These are phyloP conservation scores for Neurospora sp. DNA, from an alignment of 2,329 filamentous ascomycete genomes.

Conservation along the genomic window DNA sequence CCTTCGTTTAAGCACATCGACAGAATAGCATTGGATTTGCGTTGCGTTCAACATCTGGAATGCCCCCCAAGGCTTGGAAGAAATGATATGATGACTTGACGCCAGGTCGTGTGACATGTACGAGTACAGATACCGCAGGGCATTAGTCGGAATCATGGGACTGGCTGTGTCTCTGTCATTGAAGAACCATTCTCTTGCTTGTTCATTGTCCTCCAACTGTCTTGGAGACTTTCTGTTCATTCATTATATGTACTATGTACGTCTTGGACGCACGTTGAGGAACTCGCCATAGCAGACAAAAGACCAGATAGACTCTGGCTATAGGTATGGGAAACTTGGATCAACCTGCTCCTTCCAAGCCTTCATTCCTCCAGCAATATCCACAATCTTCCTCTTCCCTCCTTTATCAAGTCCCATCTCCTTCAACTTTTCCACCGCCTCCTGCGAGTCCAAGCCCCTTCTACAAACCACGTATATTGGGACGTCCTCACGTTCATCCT, in stretches of 20 bases:
- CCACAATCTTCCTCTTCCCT: slow-evolving; percentile 51
- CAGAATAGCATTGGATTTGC: slow-evolving; percentile 2
- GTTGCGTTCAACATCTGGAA: background rate
- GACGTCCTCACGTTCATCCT: slow-evolving; percentile 25
- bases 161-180: background rate
- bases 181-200: background rate
- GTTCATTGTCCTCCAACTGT: background rate
- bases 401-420: slow-evolving; percentile 43
- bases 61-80: background rate
- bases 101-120: background rate
- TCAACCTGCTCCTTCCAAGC: slow-evolving; percentile 67
- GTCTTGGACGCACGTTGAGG: background rate
- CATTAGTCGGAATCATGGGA: background rate
- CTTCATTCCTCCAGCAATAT: slow-evolving; percentile 60
- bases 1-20: slow-evolving; percentile 39
- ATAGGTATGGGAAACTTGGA: slow-evolving; percentile 41
- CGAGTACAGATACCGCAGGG: background rate
- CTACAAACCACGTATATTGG: slow-evolving; percentile 65
- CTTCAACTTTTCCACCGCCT: slow-evolving; percentile 56
- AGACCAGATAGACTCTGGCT: slow-evolving; percentile 6
- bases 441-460: slow-evolving; percentile 69
- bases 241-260: background rate
- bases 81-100: background rate
- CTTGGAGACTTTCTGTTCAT: background rate
- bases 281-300: background rate